phyloP scores from a whole-genome alignment of 441 rosid species.

The Gossypium davidsonii region DNA sequence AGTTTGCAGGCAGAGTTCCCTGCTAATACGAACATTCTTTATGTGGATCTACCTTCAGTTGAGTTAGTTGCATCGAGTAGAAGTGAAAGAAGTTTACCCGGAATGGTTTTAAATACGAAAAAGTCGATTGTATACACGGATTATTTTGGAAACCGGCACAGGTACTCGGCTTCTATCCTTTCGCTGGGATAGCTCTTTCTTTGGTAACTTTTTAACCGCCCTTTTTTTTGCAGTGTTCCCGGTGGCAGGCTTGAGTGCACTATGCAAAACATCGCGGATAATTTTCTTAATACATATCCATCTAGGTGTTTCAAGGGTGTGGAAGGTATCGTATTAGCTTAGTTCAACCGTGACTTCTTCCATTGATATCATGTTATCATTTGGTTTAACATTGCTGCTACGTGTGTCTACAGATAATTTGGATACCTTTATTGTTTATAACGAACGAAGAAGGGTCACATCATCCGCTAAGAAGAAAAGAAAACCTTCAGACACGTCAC shows the following conservation, averaged over 20 bases:
- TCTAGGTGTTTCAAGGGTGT: slow-evolving; percentile 61
- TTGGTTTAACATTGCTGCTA: slow-evolving; percentile 11
- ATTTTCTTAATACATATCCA: slow-evolving; percentile 52
- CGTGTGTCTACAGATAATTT: slow-evolving; percentile 44
- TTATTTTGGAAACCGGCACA: slow-evolving; percentile 59
- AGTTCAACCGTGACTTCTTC: not conserved
- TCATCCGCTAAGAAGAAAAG: slow-evolving; percentile 92
- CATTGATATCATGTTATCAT: slow-evolving; percentile 7
- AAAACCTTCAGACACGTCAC: slow-evolving; percentile 46
- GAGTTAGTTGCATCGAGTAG: slow-evolving; percentile 61
- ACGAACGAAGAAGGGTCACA: slow-evolving; percentile 78
- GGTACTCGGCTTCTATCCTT: slow-evolving; percentile 31
- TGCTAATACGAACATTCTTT: slow-evolving; percentile 89
- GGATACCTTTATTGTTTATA: slow-evolving; percentile 77
- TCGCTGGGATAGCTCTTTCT: not conserved
- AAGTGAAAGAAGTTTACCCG: slow-evolving; percentile 64
- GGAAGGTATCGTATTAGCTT: slow-evolving; percentile 46
- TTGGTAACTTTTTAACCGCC: not conserved
- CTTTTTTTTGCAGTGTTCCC: slow-evolving; percentile 42
- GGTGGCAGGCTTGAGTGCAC: slow-evolving; percentile 98
- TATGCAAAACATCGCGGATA: slow-evolving; percentile 95
- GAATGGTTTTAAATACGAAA: slow-evolving; percentile 72
- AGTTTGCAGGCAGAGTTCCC: slow-evolving; percentile 78
- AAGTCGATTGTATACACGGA: slow-evolving; percentile 58
- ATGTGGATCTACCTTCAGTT: slow-evolving; percentile 65